Conservation (phyloP, 495 filamentous ascomycete species). For the Xylona heveae region DNA sequence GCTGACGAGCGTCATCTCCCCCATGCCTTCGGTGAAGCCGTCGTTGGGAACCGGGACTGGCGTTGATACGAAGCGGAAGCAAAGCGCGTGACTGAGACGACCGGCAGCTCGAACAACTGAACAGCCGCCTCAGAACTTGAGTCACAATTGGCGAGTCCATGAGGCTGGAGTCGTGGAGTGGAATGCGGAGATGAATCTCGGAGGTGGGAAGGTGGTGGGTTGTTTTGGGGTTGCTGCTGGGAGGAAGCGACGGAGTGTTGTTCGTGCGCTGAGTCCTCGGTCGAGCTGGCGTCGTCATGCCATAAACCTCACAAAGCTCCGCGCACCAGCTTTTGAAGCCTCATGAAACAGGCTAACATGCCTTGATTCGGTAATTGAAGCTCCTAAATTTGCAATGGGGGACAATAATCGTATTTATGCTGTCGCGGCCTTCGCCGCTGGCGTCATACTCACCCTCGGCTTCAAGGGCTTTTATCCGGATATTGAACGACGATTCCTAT, state of each 20-base stretch:
- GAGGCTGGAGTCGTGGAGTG: slow-evolving; percentile 1
- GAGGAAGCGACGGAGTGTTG: too few relatives aligned
- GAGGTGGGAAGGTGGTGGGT: too few relatives aligned
- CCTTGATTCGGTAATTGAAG: too few relatives aligned
- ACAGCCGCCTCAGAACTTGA: slow-evolving; percentile 66
- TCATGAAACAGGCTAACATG: too few relatives aligned
- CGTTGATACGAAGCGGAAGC: slow-evolving; percentile 18
- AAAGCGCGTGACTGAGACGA: slow-evolving; percentile 26
- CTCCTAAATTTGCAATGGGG: slow-evolving; percentile 3
- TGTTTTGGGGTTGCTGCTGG: too few relatives aligned
- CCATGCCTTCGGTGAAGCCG: slow-evolving; percentile 7
- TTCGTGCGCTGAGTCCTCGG: too few relatives aligned
- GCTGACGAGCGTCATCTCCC: slow-evolving; percentile 7
- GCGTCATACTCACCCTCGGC: slow-evolving; percentile 46
- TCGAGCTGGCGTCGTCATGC: too few relatives aligned
- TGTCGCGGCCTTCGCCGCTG: slow-evolving; percentile 49
- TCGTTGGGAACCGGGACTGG: slow-evolving; percentile 8
- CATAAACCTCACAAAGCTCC: too few relatives aligned
- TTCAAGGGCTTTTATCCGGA: slow-evolving; percentile 58
- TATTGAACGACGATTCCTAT: slow-evolving; percentile 37
- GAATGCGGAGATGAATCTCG: slow-evolving; percentile 1
- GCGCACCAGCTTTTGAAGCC: too few relatives aligned
- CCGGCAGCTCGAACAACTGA: slow-evolving; percentile 49
- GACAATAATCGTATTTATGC: slow-evolving; percentile 11
- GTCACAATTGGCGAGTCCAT: slow-evolving; percentile 75